phyloP scores from a whole-genome alignment of 805 yeast species.

The Torulaspora maleeae region DNA sequence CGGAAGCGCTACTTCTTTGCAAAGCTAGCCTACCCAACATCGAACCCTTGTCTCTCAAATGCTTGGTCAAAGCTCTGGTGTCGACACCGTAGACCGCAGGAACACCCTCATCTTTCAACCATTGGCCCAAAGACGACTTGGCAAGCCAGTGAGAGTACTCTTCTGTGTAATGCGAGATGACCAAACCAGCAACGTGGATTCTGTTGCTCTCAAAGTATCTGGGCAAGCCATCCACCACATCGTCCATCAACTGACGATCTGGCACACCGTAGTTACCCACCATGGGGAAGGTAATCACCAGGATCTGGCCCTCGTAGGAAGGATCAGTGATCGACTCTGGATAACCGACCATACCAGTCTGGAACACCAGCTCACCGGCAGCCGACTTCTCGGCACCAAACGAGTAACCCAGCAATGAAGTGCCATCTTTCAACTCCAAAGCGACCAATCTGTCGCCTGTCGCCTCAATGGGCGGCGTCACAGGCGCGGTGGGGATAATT shows the following conservation, averaged over 20 bases:
- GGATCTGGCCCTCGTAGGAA: constrained; percentile 94
- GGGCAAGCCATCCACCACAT: constrained; percentile 69
- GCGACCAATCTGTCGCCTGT: constrained; percentile 80
- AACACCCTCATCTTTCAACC: constrained; percentile 87
- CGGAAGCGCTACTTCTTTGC: constrained; percentile 39
- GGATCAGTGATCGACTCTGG: constrained; percentile 98
- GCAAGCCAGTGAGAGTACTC: constrained; percentile 94
- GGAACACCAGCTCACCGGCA: constrained; percentile 98
- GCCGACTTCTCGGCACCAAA: constrained; percentile 87
- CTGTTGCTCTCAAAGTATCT: constrained; percentile 87
- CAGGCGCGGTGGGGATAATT: constrained; percentile 64
- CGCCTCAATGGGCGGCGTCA: constrained; percentile 84
- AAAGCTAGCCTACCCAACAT: constrained; percentile 84
- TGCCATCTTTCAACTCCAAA: constrained; percentile 83
- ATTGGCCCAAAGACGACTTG: constrained; percentile 80
- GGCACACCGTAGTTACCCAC: constrained; percentile 99
- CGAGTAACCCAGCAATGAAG: constrained; percentile 87
- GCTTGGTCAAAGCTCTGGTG: constrained; percentile 91
- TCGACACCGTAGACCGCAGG: constrained; percentile 98
- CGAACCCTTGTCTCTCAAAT: constrained; percentile 87
- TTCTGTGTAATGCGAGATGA: constrained; percentile 95
- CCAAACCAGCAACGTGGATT: constrained; percentile 94
- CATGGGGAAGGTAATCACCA: constrained; percentile 93
- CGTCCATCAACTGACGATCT: constrained; percentile 72
- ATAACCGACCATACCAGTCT: constrained; percentile 99